Evolutionary conservation across 2,329 filamentous ascomycete genomes (phyloP).

Genomic region (Phaeosphaeria sp.): DNA sequence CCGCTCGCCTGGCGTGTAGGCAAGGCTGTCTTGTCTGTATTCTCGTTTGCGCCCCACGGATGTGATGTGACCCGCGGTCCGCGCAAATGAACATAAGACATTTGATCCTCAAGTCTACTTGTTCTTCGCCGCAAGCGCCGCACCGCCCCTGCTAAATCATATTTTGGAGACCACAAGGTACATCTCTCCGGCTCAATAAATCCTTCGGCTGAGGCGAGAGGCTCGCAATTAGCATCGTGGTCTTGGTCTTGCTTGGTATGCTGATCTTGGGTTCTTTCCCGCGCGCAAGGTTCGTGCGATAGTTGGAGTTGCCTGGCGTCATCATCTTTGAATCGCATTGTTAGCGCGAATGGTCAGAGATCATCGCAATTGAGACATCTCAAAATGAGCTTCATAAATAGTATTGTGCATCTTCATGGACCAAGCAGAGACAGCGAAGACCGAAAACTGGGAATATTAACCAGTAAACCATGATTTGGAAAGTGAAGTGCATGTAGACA

Average conservation of each 20-base stretch:
- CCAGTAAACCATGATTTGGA: background rate
- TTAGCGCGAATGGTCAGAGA: background rate
- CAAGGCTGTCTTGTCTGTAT: background rate
- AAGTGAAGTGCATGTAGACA: too few species aligned
- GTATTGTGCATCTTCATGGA: background rate
- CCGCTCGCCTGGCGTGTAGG: background rate
- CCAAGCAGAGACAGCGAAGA: background rate
- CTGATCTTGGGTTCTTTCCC: background rate
- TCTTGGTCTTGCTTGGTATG: background rate
- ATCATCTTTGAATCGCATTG: background rate
- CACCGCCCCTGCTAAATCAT: constrained; percentile 3
- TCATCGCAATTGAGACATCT: background rate
- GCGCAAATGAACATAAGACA: background rate
- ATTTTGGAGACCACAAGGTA: background rate
- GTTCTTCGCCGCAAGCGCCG: constrained; percentile 1
- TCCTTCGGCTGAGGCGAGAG: background rate
- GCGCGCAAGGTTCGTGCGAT: background rate
- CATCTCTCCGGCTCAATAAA: background rate
- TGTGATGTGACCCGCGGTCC: background rate
- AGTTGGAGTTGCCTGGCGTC: background rate
- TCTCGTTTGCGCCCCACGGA: background rate
- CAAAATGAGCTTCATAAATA: background rate
- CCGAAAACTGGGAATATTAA: background rate
- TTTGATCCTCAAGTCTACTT: background rate
- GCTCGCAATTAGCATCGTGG: background rate